These are phyloP conservation scores for Penicillium verhagenii DNA, from an alignment of 495 filamentous ascomycete species.

Conservation along the genomic window DNA sequence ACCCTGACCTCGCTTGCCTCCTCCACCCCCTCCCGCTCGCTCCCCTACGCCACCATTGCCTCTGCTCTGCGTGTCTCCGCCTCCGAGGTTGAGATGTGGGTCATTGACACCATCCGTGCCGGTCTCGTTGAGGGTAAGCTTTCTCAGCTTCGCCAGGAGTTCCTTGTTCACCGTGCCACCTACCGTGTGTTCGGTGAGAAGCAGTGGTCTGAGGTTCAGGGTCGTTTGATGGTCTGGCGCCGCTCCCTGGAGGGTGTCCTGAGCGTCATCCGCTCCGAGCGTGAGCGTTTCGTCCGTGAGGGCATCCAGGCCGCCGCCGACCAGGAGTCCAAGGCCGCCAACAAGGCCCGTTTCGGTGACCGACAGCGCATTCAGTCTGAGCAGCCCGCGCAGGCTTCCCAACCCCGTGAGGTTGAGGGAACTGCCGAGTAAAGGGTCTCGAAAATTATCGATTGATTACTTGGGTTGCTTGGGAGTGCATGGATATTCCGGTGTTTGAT, in stretches of 20 bases:
- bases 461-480: slow-evolving; percentile 21
- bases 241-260: slow-evolving; percentile 71
- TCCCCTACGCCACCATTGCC: slow-evolving; percentile 81
- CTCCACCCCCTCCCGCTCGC: slow-evolving; percentile 72
- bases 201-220: slow-evolving; percentile 94
- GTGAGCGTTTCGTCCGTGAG: slow-evolving; percentile 60
- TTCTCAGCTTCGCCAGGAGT: slow-evolving; percentile 83
- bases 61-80: slow-evolving; percentile 74
- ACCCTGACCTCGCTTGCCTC: slow-evolving; percentile 89
- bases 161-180: slow-evolving; percentile 90
- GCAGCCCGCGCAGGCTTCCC: slow-evolving; percentile 20
- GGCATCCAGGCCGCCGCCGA: slow-evolving; percentile 37
- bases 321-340: slow-evolving; percentile 31
- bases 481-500: slow-evolving; percentile 29
- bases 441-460: slow-evolving; percentile 1
- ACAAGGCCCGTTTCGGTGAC: slow-evolving; percentile 33
- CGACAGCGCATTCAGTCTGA: slow-evolving; percentile 32
- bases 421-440: slow-evolving; percentile 33
- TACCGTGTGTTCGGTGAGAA: slow-evolving; percentile 96
- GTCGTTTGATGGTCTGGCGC: slow-evolving; percentile 86
- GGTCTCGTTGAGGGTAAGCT: slow-evolving; percentile 93
- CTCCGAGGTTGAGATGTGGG: slow-evolving; percentile 94
- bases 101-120: slow-evolving; percentile 95
- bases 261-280: slow-evolving; percentile 70
- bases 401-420: slow-evolving; percentile 36